Evolutionary conservation across 163 green algal species (phyloP), one percentile per base, ranked within the genome.

Genomic region (Scenedesmus sp.): DNA sequence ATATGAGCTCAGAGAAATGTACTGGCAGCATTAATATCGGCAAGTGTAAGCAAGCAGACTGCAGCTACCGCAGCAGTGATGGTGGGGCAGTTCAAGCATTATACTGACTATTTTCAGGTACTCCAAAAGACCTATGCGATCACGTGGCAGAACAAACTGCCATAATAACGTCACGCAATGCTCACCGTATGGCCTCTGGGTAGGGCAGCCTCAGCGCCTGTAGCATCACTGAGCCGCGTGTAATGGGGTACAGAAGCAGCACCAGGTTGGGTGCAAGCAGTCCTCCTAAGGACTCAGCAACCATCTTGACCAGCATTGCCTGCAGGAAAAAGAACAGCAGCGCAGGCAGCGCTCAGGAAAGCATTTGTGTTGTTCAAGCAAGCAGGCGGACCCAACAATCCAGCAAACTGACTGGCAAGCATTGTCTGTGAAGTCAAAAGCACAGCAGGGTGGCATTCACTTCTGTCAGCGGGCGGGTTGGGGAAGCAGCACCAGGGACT

Each of bases 211-310:
- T 6, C n/a, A 59, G 15, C 5, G 59, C 74, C 15, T 76, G 54
- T 73, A 91, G 74, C 73, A 91, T 4, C n/a, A 77, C 26, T 8
- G 15, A 62, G 26, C 87, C 87, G 23, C 87, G 56, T 8, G 34
- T 87, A n/a, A 91, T 16, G 4, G 87, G 90, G 83, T 83, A 93
- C 16, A 93, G 87, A 70, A 93, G 83, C 57, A 90, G 67, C 20
- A 85, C 20, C 64, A 92, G 52, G 77, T 92, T 92, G 81, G 88
- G 52, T 9, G 16, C 56, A 13, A 84, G 67, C 23, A 84, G 7
- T 2, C 9, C 20, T 1, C 86, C 67, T 6, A 90, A 54, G 20
- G 85, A 82, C 46, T 57, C 57, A 2, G 62, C 85, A 66, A 82
- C 4, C 23, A 76, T 23, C 59, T 88, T 77, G 9, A 73, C 64